Evolutionary conservation across 306 rosid species (phyloP).

Genomic region (Carpinus viminea): DNA sequence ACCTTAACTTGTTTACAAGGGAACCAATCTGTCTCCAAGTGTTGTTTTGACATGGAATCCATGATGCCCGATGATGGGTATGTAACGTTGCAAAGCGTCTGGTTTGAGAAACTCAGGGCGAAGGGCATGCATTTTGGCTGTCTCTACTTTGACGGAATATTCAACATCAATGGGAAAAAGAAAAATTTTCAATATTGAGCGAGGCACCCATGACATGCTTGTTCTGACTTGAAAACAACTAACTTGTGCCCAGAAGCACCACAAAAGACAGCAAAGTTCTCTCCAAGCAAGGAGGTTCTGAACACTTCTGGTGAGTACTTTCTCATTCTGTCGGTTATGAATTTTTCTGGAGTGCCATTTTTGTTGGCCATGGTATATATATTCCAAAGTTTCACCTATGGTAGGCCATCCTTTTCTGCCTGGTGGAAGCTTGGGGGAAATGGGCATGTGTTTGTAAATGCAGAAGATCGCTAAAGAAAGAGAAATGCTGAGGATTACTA

Average conservation of each 20-base stretch:
- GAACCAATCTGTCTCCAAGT: not conserved
- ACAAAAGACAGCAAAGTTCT: not conserved
- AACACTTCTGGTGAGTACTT: not conserved
- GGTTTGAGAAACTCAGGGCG: too few relatives aligned
- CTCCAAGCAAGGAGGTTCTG: not conserved
- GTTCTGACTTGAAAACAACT: not conserved
- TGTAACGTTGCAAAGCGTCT: not conserved
- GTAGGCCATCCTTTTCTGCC: conserved; percentile 1
- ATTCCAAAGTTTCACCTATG: not conserved
- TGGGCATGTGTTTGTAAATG: not conserved
- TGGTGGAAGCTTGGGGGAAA: not conserved
- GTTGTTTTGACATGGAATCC: not conserved
- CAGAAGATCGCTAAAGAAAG: not conserved
- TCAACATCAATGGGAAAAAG: not conserved
- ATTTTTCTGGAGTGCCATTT: not conserved
- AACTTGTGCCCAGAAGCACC: not conserved
- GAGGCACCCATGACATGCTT: conserved; percentile 1
- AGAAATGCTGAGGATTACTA: not conserved
- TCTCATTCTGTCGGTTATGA: not conserved
- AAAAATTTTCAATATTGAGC: not conserved
- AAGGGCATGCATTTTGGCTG: not conserved
- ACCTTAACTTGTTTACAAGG: not conserved
- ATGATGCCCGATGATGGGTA: not conserved
- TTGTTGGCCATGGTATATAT: not conserved
- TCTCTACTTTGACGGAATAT: not conserved